These are phyloP conservation scores for Immersiporthe knoxdaviesiana DNA, from an alignment of 2,329 filamentous ascomycete species.

Conservation along the genomic window DNA sequence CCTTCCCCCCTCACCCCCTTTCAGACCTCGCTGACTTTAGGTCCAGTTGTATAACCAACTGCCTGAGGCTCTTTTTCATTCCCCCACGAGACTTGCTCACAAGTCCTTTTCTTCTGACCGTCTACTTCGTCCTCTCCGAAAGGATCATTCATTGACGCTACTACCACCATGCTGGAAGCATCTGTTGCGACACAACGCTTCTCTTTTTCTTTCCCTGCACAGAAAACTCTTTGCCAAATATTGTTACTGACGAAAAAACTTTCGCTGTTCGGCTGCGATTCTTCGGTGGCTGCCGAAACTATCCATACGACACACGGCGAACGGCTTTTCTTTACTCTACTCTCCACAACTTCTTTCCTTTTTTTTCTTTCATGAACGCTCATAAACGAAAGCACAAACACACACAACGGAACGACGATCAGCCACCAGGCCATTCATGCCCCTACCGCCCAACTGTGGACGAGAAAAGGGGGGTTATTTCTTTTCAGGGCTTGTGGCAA, in stretches of 20 bases:
- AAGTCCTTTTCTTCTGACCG: conserved; percentile 32
- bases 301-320: neutral
- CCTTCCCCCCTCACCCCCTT: no score
- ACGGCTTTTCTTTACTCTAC: neutral
- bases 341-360: neutral
- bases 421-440: neutral
- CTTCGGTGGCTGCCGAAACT: neutral
- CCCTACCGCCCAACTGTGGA: neutral
- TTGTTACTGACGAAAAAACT: conserved; percentile 9
- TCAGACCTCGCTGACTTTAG: neutral
- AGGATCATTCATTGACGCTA: conserved; percentile 18
- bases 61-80: conserved; percentile 36
- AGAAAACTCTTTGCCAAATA: neutral
- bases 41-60: conserved; percentile 24
- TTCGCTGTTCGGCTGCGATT: conserved; percentile 13
- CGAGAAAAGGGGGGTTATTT: no score
- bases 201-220: neutral
- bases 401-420: neutral
- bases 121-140: conserved; percentile 32
- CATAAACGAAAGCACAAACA: neutral
- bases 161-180: neutral
- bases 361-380: conserved; percentile 3
- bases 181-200: conserved; percentile 1
- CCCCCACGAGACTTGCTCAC: conserved; percentile 36
- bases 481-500: neutral